Percentiles rank a stretch among this genome's conserved stretches.
phyloP scores from a whole-genome alignment of 2,329 filamentous ascomycete species.

The Aspergillus caelatus region DNA sequence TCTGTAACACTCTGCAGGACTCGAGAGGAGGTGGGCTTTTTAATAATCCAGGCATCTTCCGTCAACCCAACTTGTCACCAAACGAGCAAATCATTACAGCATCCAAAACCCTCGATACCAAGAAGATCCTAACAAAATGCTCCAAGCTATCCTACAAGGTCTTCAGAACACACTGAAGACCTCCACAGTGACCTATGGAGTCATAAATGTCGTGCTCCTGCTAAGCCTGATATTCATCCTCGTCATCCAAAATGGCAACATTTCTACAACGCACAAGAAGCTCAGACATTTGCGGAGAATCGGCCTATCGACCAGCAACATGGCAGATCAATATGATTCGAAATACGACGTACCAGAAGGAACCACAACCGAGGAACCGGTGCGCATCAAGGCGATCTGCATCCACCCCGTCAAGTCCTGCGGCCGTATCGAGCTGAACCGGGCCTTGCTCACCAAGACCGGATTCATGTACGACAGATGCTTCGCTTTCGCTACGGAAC shows the following conservation, averaged over 20 bases:
- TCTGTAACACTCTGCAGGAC: neutral
- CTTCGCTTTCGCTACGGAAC: conserved; percentile 23
- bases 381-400: conserved; percentile 23
- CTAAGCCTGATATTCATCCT: neutral
- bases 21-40: neutral
- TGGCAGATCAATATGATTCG: conserved; percentile 4
- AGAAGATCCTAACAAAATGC: neutral
- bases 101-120: neutral
- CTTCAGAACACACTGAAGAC: neutral
- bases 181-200: neutral
- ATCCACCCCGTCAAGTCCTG: conserved; percentile 28
- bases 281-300: neutral
- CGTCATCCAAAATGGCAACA: neutral
- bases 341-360: neutral
- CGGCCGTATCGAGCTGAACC: conserved; percentile 20
- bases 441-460: conserved; percentile 23
- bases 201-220: neutral
- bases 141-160: neutral
- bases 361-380: neutral
- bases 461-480: conserved; percentile 27
- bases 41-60: neutral
- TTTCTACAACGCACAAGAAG: neutral
- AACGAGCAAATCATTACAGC: neutral
- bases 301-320: conserved; percentile 3
- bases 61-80: neutral